phyloP scores from a whole-genome alignment of 768 basidiomycete species.

The Leccinum uliginosum region DNA sequence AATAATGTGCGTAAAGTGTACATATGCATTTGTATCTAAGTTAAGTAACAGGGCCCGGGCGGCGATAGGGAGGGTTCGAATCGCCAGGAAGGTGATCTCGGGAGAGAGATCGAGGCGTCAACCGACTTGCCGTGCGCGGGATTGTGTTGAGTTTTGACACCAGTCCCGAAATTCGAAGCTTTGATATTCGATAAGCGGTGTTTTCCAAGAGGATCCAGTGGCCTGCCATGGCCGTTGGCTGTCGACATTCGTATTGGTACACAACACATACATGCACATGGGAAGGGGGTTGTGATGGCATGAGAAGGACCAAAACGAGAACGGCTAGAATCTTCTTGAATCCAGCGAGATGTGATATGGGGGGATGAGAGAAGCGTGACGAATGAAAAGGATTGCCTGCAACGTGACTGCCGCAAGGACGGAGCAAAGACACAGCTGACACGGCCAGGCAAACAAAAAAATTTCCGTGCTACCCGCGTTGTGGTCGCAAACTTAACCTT shows the following conservation, averaged over 20 bases:
- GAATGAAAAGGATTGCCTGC: constrained; percentile 13
- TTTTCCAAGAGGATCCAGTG: constrained; percentile 9
- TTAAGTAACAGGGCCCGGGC: background rate
- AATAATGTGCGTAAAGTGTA: background rate
- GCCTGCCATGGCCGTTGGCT: background rate
- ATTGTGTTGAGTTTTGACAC: background rate
- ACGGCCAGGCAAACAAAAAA: constrained; percentile 24
- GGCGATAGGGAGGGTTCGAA: constrained; percentile 17
- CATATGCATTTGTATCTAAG: constrained; percentile 12
- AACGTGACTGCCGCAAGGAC: constrained; percentile 35
- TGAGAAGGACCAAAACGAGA: constrained; percentile 14
- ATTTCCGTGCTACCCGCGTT: constrained; percentile 25
- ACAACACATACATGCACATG: background rate
- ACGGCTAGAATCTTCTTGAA: constrained; percentile 6
- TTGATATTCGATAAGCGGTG: constrained; percentile 10
- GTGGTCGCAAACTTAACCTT: constrained; percentile 31
- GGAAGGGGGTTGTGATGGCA: constrained; percentile 3
- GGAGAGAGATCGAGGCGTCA: constrained; percentile 19
- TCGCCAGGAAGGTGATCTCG: constrained; percentile 21
- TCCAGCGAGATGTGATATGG: constrained; percentile 13
- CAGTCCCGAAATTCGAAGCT: constrained; percentile 5
- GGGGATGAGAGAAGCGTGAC: constrained; percentile 14
- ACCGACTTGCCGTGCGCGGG: background rate
- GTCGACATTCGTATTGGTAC: background rate
- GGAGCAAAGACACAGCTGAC: constrained; percentile 25